Conservation (phyloP, 352 stramenopile species). For the Pythium aristosporum region DNA sequence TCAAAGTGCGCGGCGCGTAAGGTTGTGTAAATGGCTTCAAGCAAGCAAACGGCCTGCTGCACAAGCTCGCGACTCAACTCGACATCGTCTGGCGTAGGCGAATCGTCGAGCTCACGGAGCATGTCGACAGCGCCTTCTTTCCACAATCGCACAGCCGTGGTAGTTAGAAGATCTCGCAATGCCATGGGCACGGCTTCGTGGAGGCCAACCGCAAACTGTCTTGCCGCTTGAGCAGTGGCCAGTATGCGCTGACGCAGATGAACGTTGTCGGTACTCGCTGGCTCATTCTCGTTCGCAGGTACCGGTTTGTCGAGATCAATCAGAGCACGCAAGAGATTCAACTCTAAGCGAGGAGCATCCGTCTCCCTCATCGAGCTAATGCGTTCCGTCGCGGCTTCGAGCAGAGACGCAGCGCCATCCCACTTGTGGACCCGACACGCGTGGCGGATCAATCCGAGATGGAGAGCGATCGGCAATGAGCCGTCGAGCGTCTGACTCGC, state of each 20-base stretch:
- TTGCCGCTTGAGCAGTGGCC: not conserved
- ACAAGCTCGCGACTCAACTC: not conserved
- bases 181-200: not conserved
- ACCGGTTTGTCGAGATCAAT: constrained; percentile 3
- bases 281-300: not conserved
- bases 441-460: constrained; percentile 9
- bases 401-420: not conserved
- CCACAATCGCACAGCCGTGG: constrained; percentile 26
- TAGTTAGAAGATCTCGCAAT: constrained; percentile 3
- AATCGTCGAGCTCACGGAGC: constrained; percentile 35
- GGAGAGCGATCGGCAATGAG: constrained; percentile 3
- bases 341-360: not conserved
- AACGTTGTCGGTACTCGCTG: not conserved
- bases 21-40: constrained; percentile 42
- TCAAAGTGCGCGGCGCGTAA: constrained; percentile 47
- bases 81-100: constrained; percentile 1
- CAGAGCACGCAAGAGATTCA: constrained; percentile 11
- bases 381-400: not conserved
- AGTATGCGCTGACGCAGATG: not conserved
- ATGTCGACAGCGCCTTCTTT: constrained; percentile 32
- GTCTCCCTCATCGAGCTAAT: not conserved
- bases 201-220: not conserved
- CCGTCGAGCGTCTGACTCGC: not conserved
- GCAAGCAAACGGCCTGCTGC: constrained; percentile 10
- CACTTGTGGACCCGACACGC: not conserved